Evolutionary conservation across 2,329 filamentous ascomycete genomes (phyloP).

Genomic region (Verticillium alfalfae): DNA sequence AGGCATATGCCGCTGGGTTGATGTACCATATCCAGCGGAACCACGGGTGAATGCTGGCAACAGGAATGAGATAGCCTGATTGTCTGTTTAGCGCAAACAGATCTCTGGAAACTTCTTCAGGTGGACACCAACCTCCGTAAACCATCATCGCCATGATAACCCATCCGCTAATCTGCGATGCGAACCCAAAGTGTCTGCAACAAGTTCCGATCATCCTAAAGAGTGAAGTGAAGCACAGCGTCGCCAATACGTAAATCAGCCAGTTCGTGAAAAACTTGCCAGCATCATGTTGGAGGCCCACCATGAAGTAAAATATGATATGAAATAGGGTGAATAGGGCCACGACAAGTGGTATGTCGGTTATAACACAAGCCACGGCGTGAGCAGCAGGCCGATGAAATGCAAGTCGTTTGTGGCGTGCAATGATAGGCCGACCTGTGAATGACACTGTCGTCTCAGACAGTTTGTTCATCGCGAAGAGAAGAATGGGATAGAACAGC

Average conservation of each 20-base stretch:
- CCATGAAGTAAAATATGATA: conserved; percentile 72
- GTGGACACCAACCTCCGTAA: conserved; percentile 36
- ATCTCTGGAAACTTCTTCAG: no score
- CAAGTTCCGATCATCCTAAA: conserved; percentile 53
- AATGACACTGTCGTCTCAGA: conserved; percentile 76
- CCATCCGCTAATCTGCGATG: conserved; percentile 42
- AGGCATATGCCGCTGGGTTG: conserved; percentile 68
- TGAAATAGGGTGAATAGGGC: conserved; percentile 64
- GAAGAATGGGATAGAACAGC: conserved; percentile 47
- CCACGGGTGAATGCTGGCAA: conserved; percentile 62
- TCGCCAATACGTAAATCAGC: conserved; percentile 54
- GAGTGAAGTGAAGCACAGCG: conserved; percentile 51
- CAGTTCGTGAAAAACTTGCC: conserved; percentile 64
- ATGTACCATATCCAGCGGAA: conserved; percentile 71
- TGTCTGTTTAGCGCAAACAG: no score
- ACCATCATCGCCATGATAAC: conserved; percentile 56
- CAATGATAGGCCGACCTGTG: conserved; percentile 57
- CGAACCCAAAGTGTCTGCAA: conserved; percentile 33
- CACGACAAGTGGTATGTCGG: conserved; percentile 58
- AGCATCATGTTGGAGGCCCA: conserved; percentile 59
- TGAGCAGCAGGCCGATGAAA: conserved; percentile 52
- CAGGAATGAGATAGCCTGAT: conserved; percentile 43
- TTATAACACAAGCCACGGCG: conserved; percentile 49
- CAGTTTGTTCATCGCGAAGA: conserved; percentile 62
- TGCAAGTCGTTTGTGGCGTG: conserved; percentile 40